Evolutionary conservation across 768 basidiomycete species (phyloP), one percentile per base, ranked within the genome.

Genomic region (Tulasnella sp.): DNA sequence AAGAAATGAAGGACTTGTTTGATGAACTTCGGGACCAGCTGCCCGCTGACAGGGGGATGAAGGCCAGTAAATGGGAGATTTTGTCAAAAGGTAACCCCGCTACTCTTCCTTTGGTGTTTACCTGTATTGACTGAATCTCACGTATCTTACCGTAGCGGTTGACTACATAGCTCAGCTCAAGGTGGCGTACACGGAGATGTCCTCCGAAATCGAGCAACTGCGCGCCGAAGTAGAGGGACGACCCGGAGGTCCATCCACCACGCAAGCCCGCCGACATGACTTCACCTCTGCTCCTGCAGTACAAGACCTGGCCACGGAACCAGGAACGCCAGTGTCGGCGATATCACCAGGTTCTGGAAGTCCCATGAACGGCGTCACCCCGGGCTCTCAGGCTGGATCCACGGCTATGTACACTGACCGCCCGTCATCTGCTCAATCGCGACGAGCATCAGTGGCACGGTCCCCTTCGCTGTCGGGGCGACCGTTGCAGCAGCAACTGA

Each of bases 11-110:
- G 70, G 94, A 97, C 61, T 71, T 99, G 45, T 98, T 98, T 68
- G 96, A 99, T 66, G 96, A 99, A 70, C 74, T 99, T 64, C 80
- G 92, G 60, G 94, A 96, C 70, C 83, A 89, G 67, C 75, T 99
- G 24, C 96, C 96, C 1, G 85, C 86, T 53, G 92, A 92, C 74
- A 81, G 87, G 54, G 92, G 86, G 44, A 88, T 93, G 84, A 98
- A 98, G 69, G 87, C 91, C 19, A 93, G 89, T 74, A 99, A 99
- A 74, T 98, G 95, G 96, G 96, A 99, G 75, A 97, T 97, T 63
- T 73, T 99, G 32, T 94, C 85, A 73, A 95, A 96, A 83, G 89
- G 94, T 89, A 65, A 64, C 70, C 21, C 52, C 42, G 9, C 8
- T 23, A 26, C 43, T 42, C 10, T 47, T 23, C 19, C 47, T 42